A percentile compares a stretch with the other conserved stretches of the same genome.
phyloP scores from a whole-genome alignment of 495 filamentous ascomycete species.

The Penicillium macrosclerotiorum region DNA sequence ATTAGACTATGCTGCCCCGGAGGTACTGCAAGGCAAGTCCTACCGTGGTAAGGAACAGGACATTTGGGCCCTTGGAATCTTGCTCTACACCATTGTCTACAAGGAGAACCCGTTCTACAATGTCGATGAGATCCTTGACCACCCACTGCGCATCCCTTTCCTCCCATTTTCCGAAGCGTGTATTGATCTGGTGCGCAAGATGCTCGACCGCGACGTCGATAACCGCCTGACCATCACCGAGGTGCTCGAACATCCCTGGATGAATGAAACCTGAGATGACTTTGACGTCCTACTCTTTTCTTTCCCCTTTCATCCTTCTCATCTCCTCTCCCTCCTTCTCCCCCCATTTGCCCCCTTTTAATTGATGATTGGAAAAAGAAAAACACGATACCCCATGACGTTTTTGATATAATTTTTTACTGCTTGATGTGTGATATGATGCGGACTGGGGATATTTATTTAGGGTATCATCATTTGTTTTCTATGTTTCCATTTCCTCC shows the following conservation, averaged over 20 bases:
- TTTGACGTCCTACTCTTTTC: neutral
- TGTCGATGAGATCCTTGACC: conserved; percentile 98
- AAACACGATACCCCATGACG: conserved; percentile 32
- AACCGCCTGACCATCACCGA: conserved; percentile 76
- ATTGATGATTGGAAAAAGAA: conserved; percentile 19
- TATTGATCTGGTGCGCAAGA: conserved; percentile 82
- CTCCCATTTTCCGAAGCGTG: conserved; percentile 82
- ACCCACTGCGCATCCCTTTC: conserved; percentile 88
- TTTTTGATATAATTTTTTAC: conserved; percentile 25
- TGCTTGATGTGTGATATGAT: conserved; percentile 15
- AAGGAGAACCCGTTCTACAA: conserved; percentile 99
- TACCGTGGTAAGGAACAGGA: conserved; percentile 97
- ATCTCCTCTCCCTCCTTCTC: neutral
- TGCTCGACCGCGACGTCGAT: conserved; percentile 89
- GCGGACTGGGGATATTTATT: neutral
- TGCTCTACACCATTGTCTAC: conserved; percentile 97
- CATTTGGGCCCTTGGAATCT: conserved; percentile 96
- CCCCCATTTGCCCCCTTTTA: neutral
- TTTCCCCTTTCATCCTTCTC: neutral
- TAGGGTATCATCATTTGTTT: conserved; percentile 11
- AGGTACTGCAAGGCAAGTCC: conserved; percentile 89
- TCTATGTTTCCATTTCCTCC: neutral
- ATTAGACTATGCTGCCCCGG: conserved; percentile 97
- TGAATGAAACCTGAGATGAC: conserved; percentile 27
- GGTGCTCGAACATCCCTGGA: conserved; percentile 85